Evolutionary conservation across 495 filamentous ascomycete species (phyloP), one percentile per base, ranked within the genome.

Genomic region (Glarea lozoyensis): DNA sequence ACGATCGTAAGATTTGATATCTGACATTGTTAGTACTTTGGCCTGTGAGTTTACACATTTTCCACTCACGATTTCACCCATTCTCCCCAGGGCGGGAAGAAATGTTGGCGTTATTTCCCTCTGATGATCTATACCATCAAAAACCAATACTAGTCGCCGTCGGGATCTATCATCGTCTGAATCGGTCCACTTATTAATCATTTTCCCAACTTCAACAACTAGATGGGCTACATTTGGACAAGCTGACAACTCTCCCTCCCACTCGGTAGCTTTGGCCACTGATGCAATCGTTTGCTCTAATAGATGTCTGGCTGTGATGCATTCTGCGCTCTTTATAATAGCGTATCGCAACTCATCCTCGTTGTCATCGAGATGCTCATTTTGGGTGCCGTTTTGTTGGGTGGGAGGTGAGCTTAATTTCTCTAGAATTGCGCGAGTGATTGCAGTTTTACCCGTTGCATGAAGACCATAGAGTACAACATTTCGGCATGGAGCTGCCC

Each of bases 51-150:
- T 16, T 12, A 12, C 10, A 15, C n/a, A 20, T 16, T 9, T 2
- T 3, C 2, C 16, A 68, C 80, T 52, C 63, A 87, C 86, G 42
- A 80, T 65, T 58, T 94, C 86, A 25, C 84, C 84, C 40, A 94
- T 60, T 32, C 87, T 71, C 22, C 81, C 84, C 29, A 94, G 60
- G 6, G 84, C 86, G n/a, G 88, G 78, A n/a, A 95, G 62, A 1
- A 96, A 60, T 0, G 86, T 96, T 10, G 76, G 74, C 2, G 82
- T 73, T 7, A 82, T 75, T 45, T 97, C 93, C 52, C 86, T 66
- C 62, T 93, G 88, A 34, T 69, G 75, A 58, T 97, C 92, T 42
- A 96, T 85, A n/a, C 79, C 85, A 63, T 98, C 93, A 45, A 96
- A 75, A 21, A 93, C 87, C 25, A 95, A 60, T 19, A 89, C 79